phyloP scores from a whole-genome alignment of 129 eudicot genomes.

The Heracleum sosnowskyi region DNA sequence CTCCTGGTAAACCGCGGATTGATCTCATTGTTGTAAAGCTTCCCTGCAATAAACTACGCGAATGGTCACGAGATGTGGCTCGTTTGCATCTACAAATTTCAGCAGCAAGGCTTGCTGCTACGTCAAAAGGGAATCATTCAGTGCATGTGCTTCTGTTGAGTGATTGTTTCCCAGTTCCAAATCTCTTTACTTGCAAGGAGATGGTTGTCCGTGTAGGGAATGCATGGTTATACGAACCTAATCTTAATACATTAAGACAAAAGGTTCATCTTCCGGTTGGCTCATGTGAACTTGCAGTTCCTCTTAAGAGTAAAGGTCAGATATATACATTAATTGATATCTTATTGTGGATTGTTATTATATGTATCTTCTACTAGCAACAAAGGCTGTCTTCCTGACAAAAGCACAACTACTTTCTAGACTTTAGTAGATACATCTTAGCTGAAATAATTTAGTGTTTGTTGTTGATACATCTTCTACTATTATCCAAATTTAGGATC shows the following conservation, averaged over 20 bases:
- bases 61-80: slow-evolving; percentile 82
- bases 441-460: no score
- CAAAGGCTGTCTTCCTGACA: not conserved
- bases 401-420: not conserved
- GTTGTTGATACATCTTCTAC: no score
- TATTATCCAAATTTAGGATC: no score
- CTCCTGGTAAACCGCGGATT: slow-evolving; percentile 55
- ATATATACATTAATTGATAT: slow-evolving; percentile 10
- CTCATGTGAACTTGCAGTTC: slow-evolving; percentile 93
- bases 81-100: slow-evolving; percentile 87
- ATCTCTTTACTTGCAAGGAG: slow-evolving; percentile 86
- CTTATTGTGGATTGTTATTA: not conserved
- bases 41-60: slow-evolving; percentile 58
- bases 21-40: slow-evolving; percentile 81
- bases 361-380: not conserved
- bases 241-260: slow-evolving; percentile 61
- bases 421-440: no score
- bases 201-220: slow-evolving; percentile 56
- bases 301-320: slow-evolving; percentile 73
- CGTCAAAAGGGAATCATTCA: slow-evolving; percentile 52
- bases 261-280: slow-evolving; percentile 89
- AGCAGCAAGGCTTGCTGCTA: slow-evolving; percentile 77
- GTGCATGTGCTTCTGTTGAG: slow-evolving; percentile 68
- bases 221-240: slow-evolving; percentile 71
- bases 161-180: slow-evolving; percentile 79